Evolutionary conservation across 208 protist genomes (phyloP).

Genomic region (Endotrypanum monterogeii): DNA sequence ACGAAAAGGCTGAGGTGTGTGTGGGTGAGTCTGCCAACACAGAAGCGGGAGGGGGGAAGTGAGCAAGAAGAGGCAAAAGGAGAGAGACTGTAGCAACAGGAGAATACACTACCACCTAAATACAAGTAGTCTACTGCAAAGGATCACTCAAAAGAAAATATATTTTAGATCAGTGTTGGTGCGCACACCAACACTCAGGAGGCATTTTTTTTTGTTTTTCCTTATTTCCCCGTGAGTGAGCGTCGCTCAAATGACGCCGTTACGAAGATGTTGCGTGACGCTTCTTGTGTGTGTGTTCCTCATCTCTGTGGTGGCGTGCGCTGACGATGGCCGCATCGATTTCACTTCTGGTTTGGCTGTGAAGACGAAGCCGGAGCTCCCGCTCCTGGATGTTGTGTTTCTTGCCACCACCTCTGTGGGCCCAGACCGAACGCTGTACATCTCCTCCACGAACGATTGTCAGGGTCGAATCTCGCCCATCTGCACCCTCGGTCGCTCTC

Average conservation of each 20-base stretch:
- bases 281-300: slow-evolving; percentile 6
- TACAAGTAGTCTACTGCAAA: too few species aligned
- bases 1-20: too few species aligned
- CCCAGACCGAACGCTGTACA: slow-evolving; percentile 40
- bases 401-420: slow-evolving; percentile 30
- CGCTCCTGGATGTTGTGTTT: slow-evolving; percentile 63
- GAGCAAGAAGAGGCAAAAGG: too few species aligned
- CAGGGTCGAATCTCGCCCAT: slow-evolving; percentile 18
- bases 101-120: too few species aligned
- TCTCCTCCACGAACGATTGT: slow-evolving; percentile 35
- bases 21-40: too few species aligned
- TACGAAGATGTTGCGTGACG: neutral
- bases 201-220: too few species aligned
- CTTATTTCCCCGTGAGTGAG: neutral
- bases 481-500: slow-evolving; percentile 37
- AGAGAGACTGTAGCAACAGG: too few species aligned
- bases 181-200: too few species aligned
- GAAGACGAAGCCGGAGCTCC: slow-evolving; percentile 27
- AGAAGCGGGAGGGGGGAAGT: too few species aligned
- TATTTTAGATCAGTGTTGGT: too few species aligned
- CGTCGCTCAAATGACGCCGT: neutral
- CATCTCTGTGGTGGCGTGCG: neutral
- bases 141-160: too few species aligned
- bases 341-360: slow-evolving; percentile 18
- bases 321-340: neutral